Base-by-base conservation (phyloP, 495 filamentous ascomycete genomes). In the Hypoxylon lienhwacheense region DNA sequence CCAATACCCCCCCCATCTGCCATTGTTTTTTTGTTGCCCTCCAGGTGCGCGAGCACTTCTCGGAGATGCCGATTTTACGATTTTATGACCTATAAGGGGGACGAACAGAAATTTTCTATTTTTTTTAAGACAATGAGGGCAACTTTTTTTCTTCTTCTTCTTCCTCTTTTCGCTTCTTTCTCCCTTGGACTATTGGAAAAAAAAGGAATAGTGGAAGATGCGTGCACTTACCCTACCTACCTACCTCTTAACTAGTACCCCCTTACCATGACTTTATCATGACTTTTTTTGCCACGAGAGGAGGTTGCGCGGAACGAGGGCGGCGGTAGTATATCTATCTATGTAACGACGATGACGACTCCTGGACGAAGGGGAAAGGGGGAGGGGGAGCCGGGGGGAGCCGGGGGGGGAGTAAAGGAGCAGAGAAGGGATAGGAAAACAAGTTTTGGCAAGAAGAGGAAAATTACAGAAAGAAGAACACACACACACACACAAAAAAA, bases 51-150 rank as follows among this genome's bases (percentile, higher is more conserved):
- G 39, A 61, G 57, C 57, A 46, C 17, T 25, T 14, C 20, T 21
- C 17, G 24, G 42, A 40, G 16, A 22, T 42, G 26, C 47, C 31
- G 25, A 29, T 49, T 52, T 49, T 19, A 46, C 41, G 26, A 65
- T 47, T 53, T 67, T 59, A 65, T 46, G 59, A 58, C 58, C 39
- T 33, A 42, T 33, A 45, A 24, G 6, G 51, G 34, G 35, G 49
- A 39, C 28, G 53, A 54, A 52, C 12, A 44, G 55, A 17, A 54
- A 22, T 36, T 34, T 22, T 21, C 16, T 46, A 16, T 11, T 31
- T n/a, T 10, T 28, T 28, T 28, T 29, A 40, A 14, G 20, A 56
- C 15, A 36, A 26, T 1, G 14, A 28, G 24, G 45, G 39, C 22
- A 49, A 56, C 45, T 49, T 55, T 55, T n/a, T n/a, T n/a, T n/a